These are phyloP conservation scores for Irpex sp. DNA, from an alignment of 1,284 basidiomycete species.

Conservation along the genomic window DNA sequence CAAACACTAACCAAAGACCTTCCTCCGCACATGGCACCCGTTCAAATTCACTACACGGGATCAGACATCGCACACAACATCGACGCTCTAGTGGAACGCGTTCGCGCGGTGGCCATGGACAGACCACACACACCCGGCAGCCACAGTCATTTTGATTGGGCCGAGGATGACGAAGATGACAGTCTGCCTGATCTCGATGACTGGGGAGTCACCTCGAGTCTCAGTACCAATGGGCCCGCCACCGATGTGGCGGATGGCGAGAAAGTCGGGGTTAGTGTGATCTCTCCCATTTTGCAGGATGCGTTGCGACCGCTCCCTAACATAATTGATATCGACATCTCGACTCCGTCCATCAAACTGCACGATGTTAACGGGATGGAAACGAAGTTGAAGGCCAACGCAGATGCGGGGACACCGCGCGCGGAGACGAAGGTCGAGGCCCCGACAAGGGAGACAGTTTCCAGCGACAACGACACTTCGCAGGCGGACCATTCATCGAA, in stretches of 20 bases:
- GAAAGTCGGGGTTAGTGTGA: conserved; percentile 29
- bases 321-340: conserved; percentile 15
- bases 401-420: conserved; percentile 7
- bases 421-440: not conserved
- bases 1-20: conserved; percentile 41
- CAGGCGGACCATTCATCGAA: not conserved
- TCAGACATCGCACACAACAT: conserved; percentile 52
- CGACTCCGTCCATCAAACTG: conserved; percentile 10
- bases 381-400: not conserved
- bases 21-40: conserved; percentile 48
- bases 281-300: conserved; percentile 66
- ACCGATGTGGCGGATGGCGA: conserved; percentile 12
- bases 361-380: conserved; percentile 5
- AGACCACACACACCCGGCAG: conserved; percentile 69
- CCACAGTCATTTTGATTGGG: conserved; percentile 81
- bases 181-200: conserved; percentile 76
- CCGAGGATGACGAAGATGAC: conserved; percentile 70
- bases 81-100: conserved; percentile 65
- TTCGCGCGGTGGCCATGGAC: conserved; percentile 65
- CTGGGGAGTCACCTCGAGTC: conserved; percentile 59
- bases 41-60: conserved; percentile 15
- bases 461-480: not conserved
- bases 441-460: not conserved
- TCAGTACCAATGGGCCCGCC: conserved; percentile 16
- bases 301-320: conserved; percentile 61